Evolutionary conservation across 805 yeast species (phyloP).

Genomic region (Sugiyamaella smithiae): DNA sequence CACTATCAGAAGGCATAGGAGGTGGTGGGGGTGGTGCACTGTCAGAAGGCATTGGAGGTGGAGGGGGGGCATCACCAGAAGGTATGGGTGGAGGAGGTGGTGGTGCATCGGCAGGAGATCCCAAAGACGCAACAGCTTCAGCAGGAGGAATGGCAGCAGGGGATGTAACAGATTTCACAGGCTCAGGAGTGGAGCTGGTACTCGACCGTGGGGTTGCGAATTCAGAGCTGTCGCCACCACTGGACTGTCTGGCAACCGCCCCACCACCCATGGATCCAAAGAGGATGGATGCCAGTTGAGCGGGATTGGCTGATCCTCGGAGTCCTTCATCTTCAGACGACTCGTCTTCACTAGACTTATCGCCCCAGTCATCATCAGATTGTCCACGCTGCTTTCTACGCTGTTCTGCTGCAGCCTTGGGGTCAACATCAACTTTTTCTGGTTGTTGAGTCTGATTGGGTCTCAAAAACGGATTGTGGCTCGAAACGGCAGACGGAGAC

Average conservation of each 20-base stretch:
- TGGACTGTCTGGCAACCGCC: background rate
- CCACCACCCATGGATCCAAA: constrained; percentile 42
- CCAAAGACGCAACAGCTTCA: constrained; percentile 28
- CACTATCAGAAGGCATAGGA: constrained; percentile 33
- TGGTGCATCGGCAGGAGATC: constrained; percentile 21
- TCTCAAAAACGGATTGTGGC: constrained; percentile 17
- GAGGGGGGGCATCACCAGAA: constrained; percentile 27
- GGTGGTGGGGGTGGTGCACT: constrained; percentile 37
- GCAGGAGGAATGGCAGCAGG: constrained; percentile 31
- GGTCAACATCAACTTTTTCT: constrained; percentile 21
- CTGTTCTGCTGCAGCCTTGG: constrained; percentile 32
- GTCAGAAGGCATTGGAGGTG: constrained; percentile 35
- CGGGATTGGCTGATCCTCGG: constrained; percentile 38
- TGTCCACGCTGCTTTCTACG: constrained; percentile 34
- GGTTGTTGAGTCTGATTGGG: constrained; percentile 19
- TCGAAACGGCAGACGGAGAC: constrained; percentile 19
- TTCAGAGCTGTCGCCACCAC: constrained; percentile 8
- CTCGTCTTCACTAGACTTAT: constrained; percentile 33
- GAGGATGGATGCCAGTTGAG: constrained; percentile 41
- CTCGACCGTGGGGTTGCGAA: constrained; percentile 19
- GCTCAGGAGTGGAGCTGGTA: constrained; percentile 23
- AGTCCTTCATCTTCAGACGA: constrained; percentile 27
- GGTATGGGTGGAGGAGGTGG: constrained; percentile 35
- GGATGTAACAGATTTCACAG: constrained; percentile 22
- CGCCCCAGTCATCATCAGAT: constrained; percentile 36